Evolutionary conservation across 2,329 filamentous ascomycete genomes (phyloP).

Genomic region (Alternaria viburni): DNA sequence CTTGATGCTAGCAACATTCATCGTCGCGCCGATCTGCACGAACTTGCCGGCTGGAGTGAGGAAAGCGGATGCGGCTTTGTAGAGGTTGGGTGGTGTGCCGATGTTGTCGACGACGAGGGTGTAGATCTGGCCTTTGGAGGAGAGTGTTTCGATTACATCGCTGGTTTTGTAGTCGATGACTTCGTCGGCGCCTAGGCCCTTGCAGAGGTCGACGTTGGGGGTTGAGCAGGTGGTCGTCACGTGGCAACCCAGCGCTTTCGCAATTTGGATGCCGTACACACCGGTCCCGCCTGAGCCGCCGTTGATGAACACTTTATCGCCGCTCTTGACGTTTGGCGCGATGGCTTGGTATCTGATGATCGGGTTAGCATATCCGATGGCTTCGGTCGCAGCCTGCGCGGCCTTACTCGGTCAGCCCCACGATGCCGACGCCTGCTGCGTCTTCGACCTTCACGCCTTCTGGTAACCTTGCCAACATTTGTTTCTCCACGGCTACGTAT

Average conservation of each 20-base stretch:
- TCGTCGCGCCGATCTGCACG: slow-evolving; percentile 38
- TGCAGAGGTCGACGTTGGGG: slow-evolving; percentile 63
- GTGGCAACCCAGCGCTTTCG: slow-evolving; percentile 64
- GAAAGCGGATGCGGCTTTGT: slow-evolving; percentile 60
- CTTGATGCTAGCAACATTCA: slow-evolving; percentile 29
- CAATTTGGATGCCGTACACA: slow-evolving; percentile 67
- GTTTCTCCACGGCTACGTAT: slow-evolving; percentile 40
- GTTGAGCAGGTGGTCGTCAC: slow-evolving; percentile 67
- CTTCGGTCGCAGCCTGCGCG: background rate
- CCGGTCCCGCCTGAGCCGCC: slow-evolving; percentile 69
- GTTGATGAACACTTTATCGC: slow-evolving; percentile 67
- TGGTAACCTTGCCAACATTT: slow-evolving; percentile 30
- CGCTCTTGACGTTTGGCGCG: slow-evolving; percentile 45
- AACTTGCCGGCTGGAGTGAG: slow-evolving; percentile 58
- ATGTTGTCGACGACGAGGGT: slow-evolving; percentile 65
- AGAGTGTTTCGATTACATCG: slow-evolving; percentile 57
- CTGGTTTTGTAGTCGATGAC: slow-evolving; percentile 65
- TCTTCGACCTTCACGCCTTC: slow-evolving; percentile 39
- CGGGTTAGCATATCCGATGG: background rate
- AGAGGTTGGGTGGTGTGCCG: slow-evolving; percentile 58
- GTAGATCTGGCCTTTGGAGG: slow-evolving; percentile 57
- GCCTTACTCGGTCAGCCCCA: slow-evolving; percentile 47
- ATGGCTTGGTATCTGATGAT: slow-evolving; percentile 40
- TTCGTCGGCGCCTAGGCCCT: slow-evolving; percentile 66
- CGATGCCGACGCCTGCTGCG: slow-evolving; percentile 46